These are phyloP conservation scores for Erigeron philadelphicus DNA, from an alignment of 140 eudicot species.

Conservation along the genomic window DNA sequence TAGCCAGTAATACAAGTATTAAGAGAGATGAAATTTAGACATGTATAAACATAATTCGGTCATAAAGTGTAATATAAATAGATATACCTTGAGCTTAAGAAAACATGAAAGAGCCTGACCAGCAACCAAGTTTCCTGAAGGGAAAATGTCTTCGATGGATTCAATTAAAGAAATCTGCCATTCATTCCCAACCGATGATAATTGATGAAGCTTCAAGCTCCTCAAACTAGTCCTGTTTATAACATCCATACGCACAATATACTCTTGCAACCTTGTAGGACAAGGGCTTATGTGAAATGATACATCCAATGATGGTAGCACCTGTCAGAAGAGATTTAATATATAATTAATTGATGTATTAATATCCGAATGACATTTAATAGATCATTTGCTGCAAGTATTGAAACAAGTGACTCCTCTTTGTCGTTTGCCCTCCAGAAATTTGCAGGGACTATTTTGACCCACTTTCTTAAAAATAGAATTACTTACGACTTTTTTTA, in stretches of 20 bases:
- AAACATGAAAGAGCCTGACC: conserved; percentile 85
- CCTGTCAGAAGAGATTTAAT: conserved; percentile 36
- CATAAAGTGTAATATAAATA: background rate
- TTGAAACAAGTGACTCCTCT: background rate
- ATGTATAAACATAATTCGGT: background rate
- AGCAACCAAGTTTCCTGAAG: conserved; percentile 48
- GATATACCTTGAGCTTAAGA: conserved; percentile 78
- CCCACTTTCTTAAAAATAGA: background rate
- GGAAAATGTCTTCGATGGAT: conserved; percentile 48
- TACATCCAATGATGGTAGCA: conserved; percentile 77
- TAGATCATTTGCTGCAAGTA: background rate
- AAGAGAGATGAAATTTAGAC: background rate
- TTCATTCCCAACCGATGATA: conserved; percentile 63
- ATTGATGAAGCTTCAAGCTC: conserved; percentile 64
- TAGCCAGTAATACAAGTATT: conserved; percentile 13
- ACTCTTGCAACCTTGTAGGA: conserved; percentile 67
- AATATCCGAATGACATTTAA: background rate
- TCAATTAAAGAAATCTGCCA: conserved; percentile 77
- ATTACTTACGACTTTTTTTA: background rate
- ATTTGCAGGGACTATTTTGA: background rate
- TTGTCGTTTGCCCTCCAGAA: background rate
- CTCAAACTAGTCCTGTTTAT: conserved; percentile 62
- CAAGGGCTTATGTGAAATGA: conserved; percentile 63
- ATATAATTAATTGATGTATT: background rate
- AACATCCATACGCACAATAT: conserved; percentile 73